phyloP scores from a whole-genome alignment of 202 grass and related monocot species.

The Brachypodium distachyon region DNA sequence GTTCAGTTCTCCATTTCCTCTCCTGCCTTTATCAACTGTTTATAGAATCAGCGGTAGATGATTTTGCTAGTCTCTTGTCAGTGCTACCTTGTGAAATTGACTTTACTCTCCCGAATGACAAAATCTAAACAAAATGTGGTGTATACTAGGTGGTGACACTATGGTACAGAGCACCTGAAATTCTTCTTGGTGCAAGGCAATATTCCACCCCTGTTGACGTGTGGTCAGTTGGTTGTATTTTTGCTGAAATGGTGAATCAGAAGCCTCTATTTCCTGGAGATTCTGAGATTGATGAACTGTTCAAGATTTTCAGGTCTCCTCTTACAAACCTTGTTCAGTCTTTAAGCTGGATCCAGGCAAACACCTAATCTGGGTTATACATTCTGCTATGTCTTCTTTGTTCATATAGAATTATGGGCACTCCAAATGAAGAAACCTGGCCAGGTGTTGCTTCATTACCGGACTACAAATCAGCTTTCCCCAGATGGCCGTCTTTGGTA shows the following conservation, averaged over 20 bases:
- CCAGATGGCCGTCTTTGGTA: constrained; percentile 62
- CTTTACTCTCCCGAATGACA: neutral
- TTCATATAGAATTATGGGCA: constrained; percentile 59
- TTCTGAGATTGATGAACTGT: constrained; percentile 87
- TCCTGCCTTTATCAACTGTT: neutral
- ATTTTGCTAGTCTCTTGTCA: neutral
- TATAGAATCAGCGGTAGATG: neutral
- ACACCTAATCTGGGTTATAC: constrained; percentile 5
- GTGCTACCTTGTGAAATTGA: neutral
- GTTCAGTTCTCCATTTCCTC: neutral
- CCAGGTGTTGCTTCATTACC: constrained; percentile 70
- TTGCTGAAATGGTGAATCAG: constrained; percentile 90
- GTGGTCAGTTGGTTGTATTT: constrained; percentile 94
- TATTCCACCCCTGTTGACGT: constrained; percentile 91
- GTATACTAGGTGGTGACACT: constrained; percentile 80
- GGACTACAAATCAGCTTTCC: constrained; percentile 75
- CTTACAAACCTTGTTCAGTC: neutral
- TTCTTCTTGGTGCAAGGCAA: constrained; percentile 65
- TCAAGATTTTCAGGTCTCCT: constrained; percentile 87
- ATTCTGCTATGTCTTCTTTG: neutral
- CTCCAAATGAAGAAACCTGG: constrained; percentile 74
- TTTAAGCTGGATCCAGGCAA: constrained; percentile 7
- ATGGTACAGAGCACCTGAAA: constrained; percentile 92
- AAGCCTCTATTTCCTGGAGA: constrained; percentile 75
- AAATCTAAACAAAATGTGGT: neutral